Conservation (phyloP, 768 basidiomycete genomes). For the Tubosaeta sp. region DNA sequence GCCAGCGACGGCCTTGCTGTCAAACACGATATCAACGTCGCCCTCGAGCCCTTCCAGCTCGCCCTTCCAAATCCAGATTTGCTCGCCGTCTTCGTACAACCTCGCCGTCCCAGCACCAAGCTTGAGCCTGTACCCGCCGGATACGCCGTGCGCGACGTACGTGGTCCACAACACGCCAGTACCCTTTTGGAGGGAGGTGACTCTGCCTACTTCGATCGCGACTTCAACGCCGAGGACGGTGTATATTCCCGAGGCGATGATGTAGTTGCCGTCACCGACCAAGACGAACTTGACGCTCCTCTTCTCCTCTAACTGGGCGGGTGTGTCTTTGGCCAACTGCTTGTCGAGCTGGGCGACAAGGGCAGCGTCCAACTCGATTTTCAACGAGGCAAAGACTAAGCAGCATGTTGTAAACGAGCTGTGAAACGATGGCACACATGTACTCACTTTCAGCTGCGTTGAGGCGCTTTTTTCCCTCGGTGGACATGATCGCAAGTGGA, state of each 20-base stretch:
- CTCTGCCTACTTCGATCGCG: background rate
- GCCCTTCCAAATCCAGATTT: background rate
- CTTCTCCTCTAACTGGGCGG: background rate
- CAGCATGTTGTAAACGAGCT: background rate
- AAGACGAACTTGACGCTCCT: background rate
- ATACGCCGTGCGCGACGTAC: background rate
- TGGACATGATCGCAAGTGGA: background rate
- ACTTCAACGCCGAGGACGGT: background rate
- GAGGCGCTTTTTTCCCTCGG: background rate
- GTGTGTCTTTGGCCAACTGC: background rate
- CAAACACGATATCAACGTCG: background rate
- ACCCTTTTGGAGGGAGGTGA: background rate
- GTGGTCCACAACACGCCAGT: background rate
- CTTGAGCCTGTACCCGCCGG: background rate
- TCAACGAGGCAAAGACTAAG: background rate
- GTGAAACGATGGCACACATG: background rate
- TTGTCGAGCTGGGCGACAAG: background rate
- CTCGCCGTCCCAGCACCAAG: background rate
- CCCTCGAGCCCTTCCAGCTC: background rate
- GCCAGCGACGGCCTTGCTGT: background rate
- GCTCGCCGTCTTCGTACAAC: background rate
- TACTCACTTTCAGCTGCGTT: background rate
- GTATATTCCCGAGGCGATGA: background rate
- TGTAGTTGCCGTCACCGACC: background rate
- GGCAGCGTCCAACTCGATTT: background rate